phyloP scores from a whole-genome alignment of 352 stramenopile species.

The Plasmopara viticola region DNA sequence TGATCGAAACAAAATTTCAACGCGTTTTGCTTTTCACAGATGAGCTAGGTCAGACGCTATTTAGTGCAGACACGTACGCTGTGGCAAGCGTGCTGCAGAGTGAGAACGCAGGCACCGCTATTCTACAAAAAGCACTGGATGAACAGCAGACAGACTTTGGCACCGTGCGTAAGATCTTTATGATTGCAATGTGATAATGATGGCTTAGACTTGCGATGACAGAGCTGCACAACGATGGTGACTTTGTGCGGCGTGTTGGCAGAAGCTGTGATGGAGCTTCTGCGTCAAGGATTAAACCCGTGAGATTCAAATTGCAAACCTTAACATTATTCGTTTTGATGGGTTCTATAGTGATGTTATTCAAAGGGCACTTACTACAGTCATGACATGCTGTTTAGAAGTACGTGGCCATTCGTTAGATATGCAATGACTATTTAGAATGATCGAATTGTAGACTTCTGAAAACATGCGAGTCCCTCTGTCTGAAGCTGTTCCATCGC shows the following conservation, averaged over 20 bases:
- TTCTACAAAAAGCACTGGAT: constrained; percentile 23
- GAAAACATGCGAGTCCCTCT: constrained; percentile 16
- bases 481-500: constrained; percentile 11
- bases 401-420: neutral
- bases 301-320: constrained; percentile 4
- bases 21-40: constrained; percentile 3
- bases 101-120: constrained; percentile 20
- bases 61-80: constrained; percentile 17
- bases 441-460: constrained; percentile 10
- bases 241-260: constrained; percentile 17
- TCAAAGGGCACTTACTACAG: no score
- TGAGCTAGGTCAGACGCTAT: constrained; percentile 17
- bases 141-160: constrained; percentile 14
- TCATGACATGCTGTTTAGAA: constrained; percentile 11
- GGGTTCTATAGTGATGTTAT: constrained; percentile 10
- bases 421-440: neutral
- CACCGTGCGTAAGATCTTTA: constrained; percentile 9
- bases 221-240: constrained; percentile 22
- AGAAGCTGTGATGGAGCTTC: constrained; percentile 12
- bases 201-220: constrained; percentile 3
- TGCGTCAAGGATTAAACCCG: constrained; percentile 10
- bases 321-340: neutral
- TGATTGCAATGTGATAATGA: neutral
- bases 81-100: constrained; percentile 20
- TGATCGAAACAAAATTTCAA: neutral